These are phyloP conservation scores for Phytophthora cactorum DNA, from an alignment of 352 stramenopile species.

Conservation along the genomic window DNA sequence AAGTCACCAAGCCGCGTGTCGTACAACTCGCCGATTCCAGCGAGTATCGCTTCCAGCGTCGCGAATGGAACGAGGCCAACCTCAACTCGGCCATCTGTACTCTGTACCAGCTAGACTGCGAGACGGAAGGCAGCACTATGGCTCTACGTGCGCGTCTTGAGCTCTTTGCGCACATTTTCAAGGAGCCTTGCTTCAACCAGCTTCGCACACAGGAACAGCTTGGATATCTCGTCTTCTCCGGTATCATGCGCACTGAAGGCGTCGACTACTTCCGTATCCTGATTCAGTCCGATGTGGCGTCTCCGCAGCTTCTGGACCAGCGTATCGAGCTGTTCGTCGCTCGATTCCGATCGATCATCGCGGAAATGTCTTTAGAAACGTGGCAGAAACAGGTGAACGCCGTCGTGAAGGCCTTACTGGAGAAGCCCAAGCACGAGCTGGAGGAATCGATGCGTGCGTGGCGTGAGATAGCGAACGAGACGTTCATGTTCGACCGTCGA, in stretches of 20 bases:
- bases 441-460: constrained; percentile 71
- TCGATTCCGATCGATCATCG: constrained; percentile 48
- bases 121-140: constrained; percentile 55
- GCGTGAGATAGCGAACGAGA: constrained; percentile 68
- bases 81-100: constrained; percentile 80
- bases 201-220: constrained; percentile 94
- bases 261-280: constrained; percentile 79
- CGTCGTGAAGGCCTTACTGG: constrained; percentile 59
- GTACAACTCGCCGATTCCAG: constrained; percentile 56
- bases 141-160: constrained; percentile 55
- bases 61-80: constrained; percentile 76
- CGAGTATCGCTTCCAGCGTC: constrained; percentile 62
- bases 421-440: constrained; percentile 77
- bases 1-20: constrained; percentile 53
- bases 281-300: constrained; percentile 82
- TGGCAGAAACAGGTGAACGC: constrained; percentile 69
- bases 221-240: constrained; percentile 89
- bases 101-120: constrained; percentile 69
- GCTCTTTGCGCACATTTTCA: constrained; percentile 89
- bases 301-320: constrained; percentile 65
- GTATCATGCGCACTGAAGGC: constrained; percentile 48
- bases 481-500: constrained; percentile 73
- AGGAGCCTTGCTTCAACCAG: constrained; percentile 92
- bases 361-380: constrained; percentile 34
- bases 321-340: constrained; percentile 77